phyloP scores from a whole-genome alignment of 345 rosid species.

The Hirschfeldia incana region DNA sequence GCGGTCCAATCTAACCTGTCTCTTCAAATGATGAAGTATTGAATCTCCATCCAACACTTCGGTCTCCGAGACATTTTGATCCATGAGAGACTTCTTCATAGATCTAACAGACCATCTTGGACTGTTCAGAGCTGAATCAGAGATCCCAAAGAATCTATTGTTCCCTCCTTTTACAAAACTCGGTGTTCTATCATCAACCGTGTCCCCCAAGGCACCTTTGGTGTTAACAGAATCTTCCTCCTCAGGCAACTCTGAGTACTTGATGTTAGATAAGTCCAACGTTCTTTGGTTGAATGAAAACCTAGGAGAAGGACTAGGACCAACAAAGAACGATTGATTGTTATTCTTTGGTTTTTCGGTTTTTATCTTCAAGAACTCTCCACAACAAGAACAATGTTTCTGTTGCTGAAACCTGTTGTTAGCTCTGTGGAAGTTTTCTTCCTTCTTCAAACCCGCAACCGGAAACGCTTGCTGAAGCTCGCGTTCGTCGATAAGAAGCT shows the following conservation, averaged over 20 bases:
- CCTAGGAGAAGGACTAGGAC: conserved; percentile 81
- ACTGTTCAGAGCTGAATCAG: conserved; percentile 67
- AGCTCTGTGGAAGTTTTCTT: conserved; percentile 26
- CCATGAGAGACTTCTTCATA: conserved; percentile 50
- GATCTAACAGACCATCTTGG: conserved; percentile 57
- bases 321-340: conserved; percentile 41
- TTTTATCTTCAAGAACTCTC: conserved; percentile 58
- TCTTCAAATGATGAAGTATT: conserved; percentile 64
- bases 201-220: conserved; percentile 24
- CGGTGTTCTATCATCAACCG: conserved; percentile 60
- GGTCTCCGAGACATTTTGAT: conserved; percentile 35
- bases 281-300: conserved; percentile 48
- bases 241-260: conserved; percentile 28
- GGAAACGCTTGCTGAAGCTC: conserved; percentile 53
- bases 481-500: conserved; percentile 62
- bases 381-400: conserved; percentile 65
- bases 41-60: conserved; percentile 57
- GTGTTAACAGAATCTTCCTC: conserved; percentile 27
- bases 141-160: conserved; percentile 75
- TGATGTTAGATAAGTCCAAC: conserved; percentile 24
- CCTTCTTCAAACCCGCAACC: conserved; percentile 43
- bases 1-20: conserved; percentile 78
- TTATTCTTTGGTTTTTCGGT: conserved; percentile 36
- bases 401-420: conserved; percentile 27
- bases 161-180: conserved; percentile 46